These are phyloP conservation scores for Phytophthora ohioensis DNA, from an alignment of 352 stramenopile genomes.

Conservation along the genomic window DNA sequence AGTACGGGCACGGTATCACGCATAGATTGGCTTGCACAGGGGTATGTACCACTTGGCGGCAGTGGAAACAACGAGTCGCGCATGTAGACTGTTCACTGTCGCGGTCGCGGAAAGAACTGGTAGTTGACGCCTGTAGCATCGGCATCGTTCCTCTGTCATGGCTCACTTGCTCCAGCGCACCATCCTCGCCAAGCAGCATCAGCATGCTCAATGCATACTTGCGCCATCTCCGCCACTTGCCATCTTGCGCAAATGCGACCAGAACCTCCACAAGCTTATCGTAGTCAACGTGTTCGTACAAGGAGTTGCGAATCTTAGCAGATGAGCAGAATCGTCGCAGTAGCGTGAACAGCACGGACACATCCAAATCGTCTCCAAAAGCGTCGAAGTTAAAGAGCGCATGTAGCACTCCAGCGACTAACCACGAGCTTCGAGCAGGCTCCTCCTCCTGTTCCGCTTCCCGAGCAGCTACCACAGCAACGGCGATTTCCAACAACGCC, in stretches of 20 bases:
- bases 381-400: slow-evolving; percentile 47
- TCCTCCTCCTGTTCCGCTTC: slow-evolving; percentile 25
- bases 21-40: slow-evolving; percentile 38
- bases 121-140: slow-evolving; percentile 28
- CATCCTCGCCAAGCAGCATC: slow-evolving; percentile 61
- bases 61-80: slow-evolving; percentile 65
- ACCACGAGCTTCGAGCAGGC: slow-evolving; percentile 48
- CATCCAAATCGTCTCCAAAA: slow-evolving; percentile 55
- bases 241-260: slow-evolving; percentile 36
- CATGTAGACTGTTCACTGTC: slow-evolving; percentile 37
- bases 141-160: slow-evolving; percentile 24
- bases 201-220: slow-evolving; percentile 48
- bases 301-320: slow-evolving; percentile 35
- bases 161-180: slow-evolving; percentile 41
- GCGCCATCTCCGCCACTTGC: slow-evolving; percentile 52
- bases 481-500: slow-evolving; percentile 56
- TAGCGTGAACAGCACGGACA: slow-evolving; percentile 51
- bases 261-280: slow-evolving; percentile 51
- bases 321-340: slow-evolving; percentile 56
- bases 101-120: slow-evolving; percentile 20
- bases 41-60: slow-evolving; percentile 61
- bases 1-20: slow-evolving; percentile 52
- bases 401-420: slow-evolving; percentile 59
- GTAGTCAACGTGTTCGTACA: slow-evolving; percentile 65
- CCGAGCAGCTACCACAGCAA: slow-evolving; percentile 21